Base-by-base conservation (phyloP, 2,329 filamentous ascomycete genomes). In the Neurospora sp. region DNA sequence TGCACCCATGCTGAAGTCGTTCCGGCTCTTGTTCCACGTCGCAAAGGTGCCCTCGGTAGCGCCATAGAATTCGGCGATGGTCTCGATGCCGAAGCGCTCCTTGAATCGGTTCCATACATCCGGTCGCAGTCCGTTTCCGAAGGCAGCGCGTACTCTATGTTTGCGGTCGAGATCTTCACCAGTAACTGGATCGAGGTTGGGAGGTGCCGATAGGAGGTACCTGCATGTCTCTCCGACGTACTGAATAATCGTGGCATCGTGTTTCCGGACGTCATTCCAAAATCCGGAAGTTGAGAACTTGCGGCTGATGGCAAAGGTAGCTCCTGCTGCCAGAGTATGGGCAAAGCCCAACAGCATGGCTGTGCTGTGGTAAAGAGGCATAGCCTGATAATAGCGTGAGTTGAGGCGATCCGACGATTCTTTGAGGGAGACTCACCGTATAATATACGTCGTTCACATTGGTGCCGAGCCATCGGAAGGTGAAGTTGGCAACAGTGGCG, bases 201-300 rank as follows among this genome's bases (percentile, higher is more conserved):
- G 83, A 2, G 90, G 86, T 0, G 88, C 87, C 0, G 91, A 85
- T 11, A 96, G 84, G 4, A 96, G 85, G 78, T 97, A 97, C 6
- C 93, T 89, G 73, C 92, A 90, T 0, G 92, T 95, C 79, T 97
- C 93, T 68, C 93, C 93, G 15, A 97, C 93, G 77, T 97, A 97
- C 77, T 96, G 92, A 72, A 96, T 90, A 4, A 89, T 84, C 1
- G 91, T 96, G 23, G 92, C 90, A 8, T 89, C 82, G 67, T 86
- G 87, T 65, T 86, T 85, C n/a, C 91, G 86, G 17, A 90, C 90
- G 69, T 95, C 91, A 17, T 87, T 82, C 90, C 92, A 96, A 80
- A 95, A 96, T 1, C 83, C 87, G 72, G 86, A 86, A 2, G 90
- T 91, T 2, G 91, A 93, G 81, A 97, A 96, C 75, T 90, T 92